Conservation (phyloP, 148 eudicot species). For the Vaccinium macrocarpon region DNA sequence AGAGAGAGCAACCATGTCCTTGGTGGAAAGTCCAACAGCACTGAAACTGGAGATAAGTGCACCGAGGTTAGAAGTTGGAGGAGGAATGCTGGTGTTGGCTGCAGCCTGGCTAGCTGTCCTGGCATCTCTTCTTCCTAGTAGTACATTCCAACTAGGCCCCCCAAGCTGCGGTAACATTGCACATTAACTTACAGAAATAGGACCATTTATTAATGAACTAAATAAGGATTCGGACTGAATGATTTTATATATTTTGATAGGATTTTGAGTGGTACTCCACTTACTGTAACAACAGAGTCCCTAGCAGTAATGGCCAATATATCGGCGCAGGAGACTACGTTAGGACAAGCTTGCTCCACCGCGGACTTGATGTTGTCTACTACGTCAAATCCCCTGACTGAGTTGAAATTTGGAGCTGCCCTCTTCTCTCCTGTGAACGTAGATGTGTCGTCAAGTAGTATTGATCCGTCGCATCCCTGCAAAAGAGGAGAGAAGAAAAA, state of each 20-base stretch:
- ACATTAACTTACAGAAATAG: no score
- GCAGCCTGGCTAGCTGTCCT: slow-evolving; percentile 49
- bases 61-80: slow-evolving; percentile 40
- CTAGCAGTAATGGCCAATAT: slow-evolving; percentile 66
- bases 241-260: not conserved
- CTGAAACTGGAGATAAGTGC: slow-evolving; percentile 42
- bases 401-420: slow-evolving; percentile 58
- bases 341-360: slow-evolving; percentile 69
- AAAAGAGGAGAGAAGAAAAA: not conserved
- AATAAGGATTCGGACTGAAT: not conserved
- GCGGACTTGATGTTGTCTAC: slow-evolving; percentile 68
- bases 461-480: slow-evolving; percentile 85
- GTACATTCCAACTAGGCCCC: slow-evolving; percentile 58
- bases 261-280: slow-evolving; percentile 9
- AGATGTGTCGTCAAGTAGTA: slow-evolving; percentile 70
- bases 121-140: slow-evolving; percentile 61
- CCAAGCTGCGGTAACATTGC: slow-evolving; percentile 40
- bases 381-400: slow-evolving; percentile 72
- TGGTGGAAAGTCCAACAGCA: slow-evolving; percentile 51
- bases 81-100: slow-evolving; percentile 57
- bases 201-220: no score
- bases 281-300: slow-evolving; percentile 68
- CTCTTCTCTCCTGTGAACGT: slow-evolving; percentile 59
- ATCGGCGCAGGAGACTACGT: slow-evolving; percentile 82
- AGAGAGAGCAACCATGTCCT: slow-evolving; percentile 55